phyloP scores from a whole-genome alignment of 2,329 filamentous ascomycete genomes.

The Coniochaeta prunicola region DNA sequence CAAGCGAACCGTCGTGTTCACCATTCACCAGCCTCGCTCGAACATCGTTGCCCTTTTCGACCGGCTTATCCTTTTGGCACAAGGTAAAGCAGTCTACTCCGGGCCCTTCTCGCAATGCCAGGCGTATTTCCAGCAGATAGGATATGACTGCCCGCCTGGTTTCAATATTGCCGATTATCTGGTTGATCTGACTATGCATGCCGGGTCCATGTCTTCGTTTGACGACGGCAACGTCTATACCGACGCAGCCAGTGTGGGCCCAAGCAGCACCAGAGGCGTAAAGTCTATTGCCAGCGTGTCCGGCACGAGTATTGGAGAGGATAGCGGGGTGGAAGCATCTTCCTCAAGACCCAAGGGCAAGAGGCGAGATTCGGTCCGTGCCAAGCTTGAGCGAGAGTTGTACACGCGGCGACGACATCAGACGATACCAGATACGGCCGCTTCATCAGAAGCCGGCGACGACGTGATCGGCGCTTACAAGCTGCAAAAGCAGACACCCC shows the following conservation, averaged over 20 bases:
- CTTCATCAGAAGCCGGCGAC: conserved; percentile 47
- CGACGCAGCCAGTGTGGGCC: conserved; percentile 62
- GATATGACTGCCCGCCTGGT: conserved; percentile 87
- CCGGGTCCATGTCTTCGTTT: conserved; percentile 54
- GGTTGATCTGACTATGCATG: conserved; percentile 97
- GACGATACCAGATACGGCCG: conserved; percentile 50
- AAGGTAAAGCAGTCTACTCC: conserved; percentile 87
- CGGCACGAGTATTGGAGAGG: conserved; percentile 65
- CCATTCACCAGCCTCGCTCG: conserved; percentile 94
- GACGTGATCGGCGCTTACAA: conserved; percentile 45
- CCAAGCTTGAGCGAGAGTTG: conserved; percentile 82
- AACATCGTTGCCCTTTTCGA: conserved; percentile 98
- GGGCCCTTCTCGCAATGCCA: conserved; percentile 86
- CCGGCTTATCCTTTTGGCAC: conserved; percentile 81
- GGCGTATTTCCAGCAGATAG: conserved; percentile 83
- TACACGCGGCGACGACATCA: conserved; percentile 71
- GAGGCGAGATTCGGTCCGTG: conserved; percentile 72
- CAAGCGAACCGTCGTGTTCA: conserved; percentile 95
- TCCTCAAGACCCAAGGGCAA: conserved; percentile 59
- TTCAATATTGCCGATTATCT: conserved; percentile 99
- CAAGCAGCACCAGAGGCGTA: conserved; percentile 79
- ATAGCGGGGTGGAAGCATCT: conserved; percentile 53
- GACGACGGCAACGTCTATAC: conserved; percentile 43
- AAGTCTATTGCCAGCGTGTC: conserved; percentile 87
- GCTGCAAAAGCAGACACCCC: conserved; percentile 37